Percentiles rank a stretch among this genome's conserved stretches.
These are phyloP conservation scores for Cichorium intybus DNA, from an alignment of 140 eudicot species.

Conservation along the genomic window DNA sequence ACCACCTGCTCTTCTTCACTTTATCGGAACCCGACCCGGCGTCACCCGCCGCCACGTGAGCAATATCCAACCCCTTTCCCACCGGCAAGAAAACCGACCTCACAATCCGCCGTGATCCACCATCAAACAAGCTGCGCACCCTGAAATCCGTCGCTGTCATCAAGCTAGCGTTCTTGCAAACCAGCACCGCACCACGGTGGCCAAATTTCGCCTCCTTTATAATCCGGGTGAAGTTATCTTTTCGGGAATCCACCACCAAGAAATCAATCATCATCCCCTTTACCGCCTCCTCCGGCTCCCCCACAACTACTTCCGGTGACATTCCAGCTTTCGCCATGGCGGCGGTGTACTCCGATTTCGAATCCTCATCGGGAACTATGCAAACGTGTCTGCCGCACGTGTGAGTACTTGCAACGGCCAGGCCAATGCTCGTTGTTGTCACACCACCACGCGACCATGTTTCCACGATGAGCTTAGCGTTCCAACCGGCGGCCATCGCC, in stretches of 20 bases:
- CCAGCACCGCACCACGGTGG: constrained; percentile 79
- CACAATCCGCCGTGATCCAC: constrained; percentile 59
- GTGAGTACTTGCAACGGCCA: constrained; percentile 64
- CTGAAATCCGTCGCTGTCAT: constrained; percentile 36
- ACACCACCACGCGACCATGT: constrained; percentile 70
- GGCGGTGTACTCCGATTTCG: constrained; percentile 42
- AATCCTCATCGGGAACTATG: constrained; percentile 60
- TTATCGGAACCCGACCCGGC: constrained; percentile 27
- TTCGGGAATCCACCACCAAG: constrained; percentile 57
- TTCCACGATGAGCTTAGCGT: constrained; percentile 69
- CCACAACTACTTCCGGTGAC: constrained; percentile 48
- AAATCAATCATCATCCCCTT: constrained; percentile 62
- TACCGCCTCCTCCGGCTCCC: constrained; percentile 57
- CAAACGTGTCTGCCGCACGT: constrained; percentile 79
- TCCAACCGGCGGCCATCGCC: constrained; percentile 99
- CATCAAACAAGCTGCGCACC: constrained; percentile 49
- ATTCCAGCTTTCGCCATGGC: constrained; percentile 48
- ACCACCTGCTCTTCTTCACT: constrained; percentile 55
- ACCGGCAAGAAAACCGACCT: constrained; percentile 74
- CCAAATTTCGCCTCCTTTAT: constrained; percentile 70
- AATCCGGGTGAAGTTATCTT: constrained; percentile 37
- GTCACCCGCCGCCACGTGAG: constrained; percentile 69
- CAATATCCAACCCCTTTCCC: constrained; percentile 77
- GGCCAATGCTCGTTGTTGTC: constrained; percentile 64
- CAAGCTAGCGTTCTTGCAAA: constrained; percentile 66